These are phyloP conservation scores for Martiniozyma asiatica DNA, from an alignment of 1,139 yeast species.

Conservation along the genomic window DNA sequence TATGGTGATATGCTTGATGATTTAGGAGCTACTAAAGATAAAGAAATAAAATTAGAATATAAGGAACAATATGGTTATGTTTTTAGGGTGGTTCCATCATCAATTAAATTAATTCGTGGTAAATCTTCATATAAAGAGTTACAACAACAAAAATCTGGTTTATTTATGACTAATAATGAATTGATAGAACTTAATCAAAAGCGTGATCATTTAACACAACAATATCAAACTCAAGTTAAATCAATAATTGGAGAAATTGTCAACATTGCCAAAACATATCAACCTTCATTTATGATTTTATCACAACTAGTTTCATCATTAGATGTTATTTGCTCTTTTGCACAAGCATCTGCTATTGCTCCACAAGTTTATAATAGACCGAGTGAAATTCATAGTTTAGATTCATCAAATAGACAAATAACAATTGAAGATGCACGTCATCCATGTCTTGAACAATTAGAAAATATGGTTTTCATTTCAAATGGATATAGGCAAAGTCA, in stretches of 20 bases:
- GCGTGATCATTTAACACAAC: constrained; percentile 45
- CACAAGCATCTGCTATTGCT: constrained; percentile 75
- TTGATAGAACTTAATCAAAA: constrained; percentile 50
- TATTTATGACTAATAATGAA: constrained; percentile 66
- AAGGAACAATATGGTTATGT: constrained; percentile 81
- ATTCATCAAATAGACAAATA: constrained; percentile 36
- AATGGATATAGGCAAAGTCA: constrained; percentile 35
- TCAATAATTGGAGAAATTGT: constrained; percentile 75
- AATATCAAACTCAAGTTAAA: constrained; percentile 64
- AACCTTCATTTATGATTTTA: constrained; percentile 61
- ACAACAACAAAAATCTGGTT: constrained; percentile 91
- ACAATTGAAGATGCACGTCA: constrained; percentile 68
- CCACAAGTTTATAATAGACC: constrained; percentile 78
- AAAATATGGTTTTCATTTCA: constrained; percentile 75
- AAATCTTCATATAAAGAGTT: constrained; percentile 53
- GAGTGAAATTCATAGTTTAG: constrained; percentile 35
- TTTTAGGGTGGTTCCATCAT: constrained; percentile 4
- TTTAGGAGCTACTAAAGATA: constrained; percentile 69
- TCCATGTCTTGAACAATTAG: constrained; percentile 89
- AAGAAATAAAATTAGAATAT: constrained; percentile 77
- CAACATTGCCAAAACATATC: constrained; percentile 66
- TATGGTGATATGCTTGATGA: constrained; percentile 64
- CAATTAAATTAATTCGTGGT: constrained; percentile 5
- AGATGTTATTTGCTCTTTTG: constrained; percentile 78
- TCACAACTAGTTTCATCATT: constrained; percentile 56